Evolutionary conservation across 2,329 filamentous ascomycete genomes (phyloP).

Genomic region (Thelonectria rubi): DNA sequence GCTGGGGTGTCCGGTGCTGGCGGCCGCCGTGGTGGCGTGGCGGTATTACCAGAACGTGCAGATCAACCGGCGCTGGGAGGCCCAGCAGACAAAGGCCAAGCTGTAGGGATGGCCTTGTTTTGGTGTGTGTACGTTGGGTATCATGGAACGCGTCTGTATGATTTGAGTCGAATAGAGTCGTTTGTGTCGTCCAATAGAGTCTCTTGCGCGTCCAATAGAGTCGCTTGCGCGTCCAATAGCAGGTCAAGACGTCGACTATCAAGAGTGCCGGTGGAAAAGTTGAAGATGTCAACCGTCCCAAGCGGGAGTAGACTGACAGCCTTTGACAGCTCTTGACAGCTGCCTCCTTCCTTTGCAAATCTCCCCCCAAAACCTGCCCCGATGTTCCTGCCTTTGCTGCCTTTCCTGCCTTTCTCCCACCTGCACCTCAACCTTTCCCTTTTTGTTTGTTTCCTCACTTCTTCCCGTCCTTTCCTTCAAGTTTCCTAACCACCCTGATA

Average conservation of each 20-base stretch:
- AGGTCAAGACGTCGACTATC: no score
- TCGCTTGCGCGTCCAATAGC: no score
- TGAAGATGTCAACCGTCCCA: no score
- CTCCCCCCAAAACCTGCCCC: background rate
- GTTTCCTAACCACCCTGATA: background rate
- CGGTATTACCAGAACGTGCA: slow-evolving; percentile 76
- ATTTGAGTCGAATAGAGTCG: no score
- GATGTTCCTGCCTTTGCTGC: background rate
- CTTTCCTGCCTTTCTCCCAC: no score
- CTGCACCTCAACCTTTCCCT: background rate
- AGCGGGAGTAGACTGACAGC: background rate
- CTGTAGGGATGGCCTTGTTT: slow-evolving; percentile 13
- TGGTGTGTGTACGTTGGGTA: no score
- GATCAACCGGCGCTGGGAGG: slow-evolving; percentile 76
- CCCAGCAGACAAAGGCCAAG: slow-evolving; percentile 54
- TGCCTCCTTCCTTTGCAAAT: background rate
- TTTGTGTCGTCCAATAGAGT: no score
- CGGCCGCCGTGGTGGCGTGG: slow-evolving; percentile 73
- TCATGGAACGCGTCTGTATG: no score
- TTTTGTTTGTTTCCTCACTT: background rate
- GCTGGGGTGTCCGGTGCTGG: slow-evolving; percentile 77
- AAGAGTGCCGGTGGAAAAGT: no score
- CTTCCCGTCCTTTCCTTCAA: background rate
- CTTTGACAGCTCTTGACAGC: background rate
- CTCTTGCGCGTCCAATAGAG: no score